Conservation (phyloP, 1,139 yeast species). For the Lodderomyces orthopsilosis region DNA sequence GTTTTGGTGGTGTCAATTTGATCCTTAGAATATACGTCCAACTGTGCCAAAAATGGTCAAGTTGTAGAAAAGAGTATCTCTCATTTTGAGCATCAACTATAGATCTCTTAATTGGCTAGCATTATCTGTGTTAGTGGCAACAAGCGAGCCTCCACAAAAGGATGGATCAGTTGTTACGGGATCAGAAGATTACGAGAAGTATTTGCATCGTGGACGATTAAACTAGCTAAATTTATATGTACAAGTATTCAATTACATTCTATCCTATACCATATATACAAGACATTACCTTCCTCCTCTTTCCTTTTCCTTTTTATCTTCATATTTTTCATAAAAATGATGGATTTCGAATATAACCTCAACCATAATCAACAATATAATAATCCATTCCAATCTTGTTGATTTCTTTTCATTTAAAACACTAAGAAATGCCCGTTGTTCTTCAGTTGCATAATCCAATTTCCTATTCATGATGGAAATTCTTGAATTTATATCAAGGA, state of each 20-base stretch:
- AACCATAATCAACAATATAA: slow-evolving; percentile 73
- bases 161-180: too few species aligned
- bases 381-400: slow-evolving; percentile 82
- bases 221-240: background rate
- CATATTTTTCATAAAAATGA: slow-evolving; percentile 37
- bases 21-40: too few species aligned
- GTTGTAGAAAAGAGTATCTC: too few species aligned
- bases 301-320: slow-evolving; percentile 7
- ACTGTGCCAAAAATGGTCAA: too few species aligned
- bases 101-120: too few species aligned
- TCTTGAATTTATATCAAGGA: slow-evolving; percentile 73
- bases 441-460: slow-evolving; percentile 87
- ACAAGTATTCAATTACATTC: background rate
- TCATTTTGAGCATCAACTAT: too few species aligned
- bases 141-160: too few species aligned
- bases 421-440: slow-evolving; percentile 72
- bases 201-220: background rate
- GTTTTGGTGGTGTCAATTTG: too few species aligned
- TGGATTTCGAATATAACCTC: slow-evolving; percentile 80
- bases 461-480: slow-evolving; percentile 78
- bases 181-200: too few species aligned
- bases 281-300: background rate
- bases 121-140: too few species aligned
- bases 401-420: slow-evolving; percentile 76
- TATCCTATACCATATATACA: background rate